Base-by-base conservation (phyloP, 768 basidiomycete species). In the Lactifluus volemus region DNA sequence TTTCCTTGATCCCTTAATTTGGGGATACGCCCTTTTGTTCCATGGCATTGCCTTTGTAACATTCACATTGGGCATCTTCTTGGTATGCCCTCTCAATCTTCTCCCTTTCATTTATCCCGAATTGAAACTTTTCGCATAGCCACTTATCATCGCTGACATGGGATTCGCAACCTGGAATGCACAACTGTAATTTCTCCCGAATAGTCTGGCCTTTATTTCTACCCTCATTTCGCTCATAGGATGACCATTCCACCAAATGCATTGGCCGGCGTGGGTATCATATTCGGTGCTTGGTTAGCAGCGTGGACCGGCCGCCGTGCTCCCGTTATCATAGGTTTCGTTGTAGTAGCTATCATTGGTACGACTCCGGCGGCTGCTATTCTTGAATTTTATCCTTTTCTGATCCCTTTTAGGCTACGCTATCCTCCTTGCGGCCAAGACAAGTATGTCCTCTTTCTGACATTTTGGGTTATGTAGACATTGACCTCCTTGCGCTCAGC, bases 121-220 rank as follows among this genome's bases (percentile, higher is more conserved):
- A 25, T 34, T 39, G 29, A 38, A 38, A 11, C 12, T 38, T 25
- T 25, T 58, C 41, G 17, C 14, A 14, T 8, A 82, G 79, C 84
- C 84, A 4, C 82, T 82, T 1, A 84, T 85, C 61, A 82, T 85
- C 58, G 75, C 79, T 4, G 74, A 72, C 2, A 75, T 85, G 4
- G 84, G 85, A 25, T 85, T 79, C 64, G 67, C 77, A 54, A 79
- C 77, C 42, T 84, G 84, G 84, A 74, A 84, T 68, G 83, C 82
- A 29, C 81, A 84, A 67, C 62, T 85, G 81, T 81, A 68, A 54
- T 77, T 53, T 4, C 49, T 17, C 30, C 9, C 5, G 5, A n/a
- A 44, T 56, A 49, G n/a, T 5, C 21, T 55, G 11, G 4, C 44
- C 5, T 4, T 9, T 42, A 1, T 19, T 6, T 50, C 30, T 34